Base-by-base conservation (phyloP, 23 red algal genomes). In the Gracilaria domingensis region DNA sequence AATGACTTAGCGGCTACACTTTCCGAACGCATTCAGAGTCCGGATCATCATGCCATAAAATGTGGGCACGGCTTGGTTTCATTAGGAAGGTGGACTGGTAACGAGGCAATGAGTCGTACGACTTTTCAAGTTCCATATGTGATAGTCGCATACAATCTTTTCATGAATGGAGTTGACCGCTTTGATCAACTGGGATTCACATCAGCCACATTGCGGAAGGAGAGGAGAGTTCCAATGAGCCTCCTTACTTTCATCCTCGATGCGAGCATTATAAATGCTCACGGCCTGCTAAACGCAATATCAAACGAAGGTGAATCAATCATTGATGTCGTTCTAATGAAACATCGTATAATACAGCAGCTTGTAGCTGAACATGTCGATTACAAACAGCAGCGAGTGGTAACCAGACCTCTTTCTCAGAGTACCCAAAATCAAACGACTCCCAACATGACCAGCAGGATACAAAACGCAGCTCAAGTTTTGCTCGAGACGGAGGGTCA, bases 121-220 rank as follows among this genome's bases (percentile, higher is more conserved):
- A 70, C 25, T 7, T 34, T 70, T 5, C 65, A 70, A 70, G 65
- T 70, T 3, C 65, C 28, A 2, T 4, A 2, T 4, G 25, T 70
- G 2, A 70, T 70, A 12, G 65, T 70, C 13, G 65, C 65, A 24
- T 70, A 35, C 24, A 70, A 70, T 38, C 28, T 70, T 4, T 34
- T 33, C 25, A 70, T 70, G 65, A 70, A 33, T 70, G 35, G 30
- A 2, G 65, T 70, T 36, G 65, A 70, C 65, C 28, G 65, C 8
- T 70, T 70, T 38, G 65, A 70, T 70, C 65, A 70, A 17, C 35
- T 70, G 12, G 11, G 65, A 70, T 70, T 26, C 3, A 70, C 65
- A 1, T 11, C 12, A 11, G 65, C 65, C 30, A 70, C 65, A 7
- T 70, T 34, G 24, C 35, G 8, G 35, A 70, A 70, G 25, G 65